Percentiles rank a stretch among this genome's conserved stretches.
phyloP scores from a whole-genome alignment of 257 asterid species.

The Thymus mandschuricus region DNA sequence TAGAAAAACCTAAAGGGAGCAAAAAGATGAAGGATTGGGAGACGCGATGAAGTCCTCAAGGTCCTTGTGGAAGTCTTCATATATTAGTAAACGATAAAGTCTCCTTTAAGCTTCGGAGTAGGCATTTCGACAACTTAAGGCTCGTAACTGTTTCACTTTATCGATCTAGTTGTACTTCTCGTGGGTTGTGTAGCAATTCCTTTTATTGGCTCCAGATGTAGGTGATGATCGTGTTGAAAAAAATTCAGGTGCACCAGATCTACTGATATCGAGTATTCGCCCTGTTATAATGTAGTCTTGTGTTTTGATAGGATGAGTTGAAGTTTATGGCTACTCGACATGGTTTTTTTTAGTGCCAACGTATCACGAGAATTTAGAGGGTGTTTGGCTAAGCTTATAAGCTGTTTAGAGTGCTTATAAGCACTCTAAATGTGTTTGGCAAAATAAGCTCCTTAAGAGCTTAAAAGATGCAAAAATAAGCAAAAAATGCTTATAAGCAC shows the following conservation, averaged over 20 bases:
- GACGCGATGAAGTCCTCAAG: slow-evolving; percentile 39
- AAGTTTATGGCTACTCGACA: too few relatives aligned
- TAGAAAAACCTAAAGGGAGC: slow-evolving; percentile 90
- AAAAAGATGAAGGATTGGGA: slow-evolving; percentile 93
- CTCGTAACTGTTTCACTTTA: background rate
- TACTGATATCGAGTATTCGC: background rate
- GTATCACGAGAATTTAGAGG: too few relatives aligned
- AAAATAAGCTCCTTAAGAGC: too few relatives aligned
- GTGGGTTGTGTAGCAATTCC: background rate
- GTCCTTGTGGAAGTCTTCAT: background rate
- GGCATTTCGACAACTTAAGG: background rate
- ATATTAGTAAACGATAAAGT: slow-evolving; percentile 3
- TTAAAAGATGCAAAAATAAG: too few relatives aligned
- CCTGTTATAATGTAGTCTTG: background rate
- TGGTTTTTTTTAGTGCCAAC: too few relatives aligned
- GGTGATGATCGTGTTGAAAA: background rate
- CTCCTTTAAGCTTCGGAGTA: background rate
- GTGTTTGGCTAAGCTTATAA: too few relatives aligned
- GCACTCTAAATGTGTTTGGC: too few relatives aligned
- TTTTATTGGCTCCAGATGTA: background rate
- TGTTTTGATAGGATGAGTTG: background rate
- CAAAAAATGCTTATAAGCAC: too few relatives aligned
- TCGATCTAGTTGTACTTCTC: background rate
- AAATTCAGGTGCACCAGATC: background rate
- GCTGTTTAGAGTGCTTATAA: too few relatives aligned